These are phyloP conservation scores for Marasmius oreades DNA, from an alignment of 1,284 basidiomycete species.

Conservation along the genomic window DNA sequence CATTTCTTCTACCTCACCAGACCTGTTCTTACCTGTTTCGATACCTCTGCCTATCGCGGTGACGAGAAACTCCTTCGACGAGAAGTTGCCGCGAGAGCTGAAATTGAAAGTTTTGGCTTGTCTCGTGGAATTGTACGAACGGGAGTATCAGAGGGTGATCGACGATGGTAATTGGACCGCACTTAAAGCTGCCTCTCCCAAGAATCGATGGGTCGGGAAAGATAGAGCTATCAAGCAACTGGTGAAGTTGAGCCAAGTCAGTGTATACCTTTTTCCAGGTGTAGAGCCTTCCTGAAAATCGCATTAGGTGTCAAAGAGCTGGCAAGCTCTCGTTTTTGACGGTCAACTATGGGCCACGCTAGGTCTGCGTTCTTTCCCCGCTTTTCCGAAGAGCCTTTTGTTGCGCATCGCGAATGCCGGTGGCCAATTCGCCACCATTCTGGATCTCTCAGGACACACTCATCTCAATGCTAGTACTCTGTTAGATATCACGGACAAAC, in stretches of 20 bases:
- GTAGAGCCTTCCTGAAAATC: background rate
- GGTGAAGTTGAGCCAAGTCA: constrained; percentile 75
- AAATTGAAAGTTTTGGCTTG: constrained; percentile 60
- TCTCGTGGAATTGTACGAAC: constrained; percentile 52
- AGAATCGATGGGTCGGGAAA: constrained; percentile 68
- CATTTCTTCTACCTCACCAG: constrained; percentile 42
- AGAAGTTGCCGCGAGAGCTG: constrained; percentile 71
- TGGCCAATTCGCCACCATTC: constrained; percentile 61
- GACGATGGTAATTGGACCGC: constrained; percentile 52
- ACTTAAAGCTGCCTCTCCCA: constrained; percentile 50
- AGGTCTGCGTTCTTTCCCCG: constrained; percentile 58
- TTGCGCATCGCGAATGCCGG: constrained; percentile 46
- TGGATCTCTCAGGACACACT: constrained; percentile 69
- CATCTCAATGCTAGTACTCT: constrained; percentile 48
- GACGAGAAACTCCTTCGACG: too few relatives aligned
- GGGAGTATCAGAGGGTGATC: constrained; percentile 43
- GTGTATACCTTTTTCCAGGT: constrained; percentile 24
- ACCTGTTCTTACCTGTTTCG: constrained; percentile 47
- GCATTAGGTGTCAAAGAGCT: constrained; percentile 75
- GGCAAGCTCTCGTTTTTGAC: constrained; percentile 79
- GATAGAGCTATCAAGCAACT: constrained; percentile 74
- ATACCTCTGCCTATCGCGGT: constrained; percentile 31
- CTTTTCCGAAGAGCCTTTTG: constrained; percentile 48
- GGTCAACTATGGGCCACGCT: constrained; percentile 81
- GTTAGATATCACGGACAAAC: constrained; percentile 46